Evolutionary conservation across 2,329 filamentous ascomycete species (phyloP).

Genomic region (Venturia aucupariae): DNA sequence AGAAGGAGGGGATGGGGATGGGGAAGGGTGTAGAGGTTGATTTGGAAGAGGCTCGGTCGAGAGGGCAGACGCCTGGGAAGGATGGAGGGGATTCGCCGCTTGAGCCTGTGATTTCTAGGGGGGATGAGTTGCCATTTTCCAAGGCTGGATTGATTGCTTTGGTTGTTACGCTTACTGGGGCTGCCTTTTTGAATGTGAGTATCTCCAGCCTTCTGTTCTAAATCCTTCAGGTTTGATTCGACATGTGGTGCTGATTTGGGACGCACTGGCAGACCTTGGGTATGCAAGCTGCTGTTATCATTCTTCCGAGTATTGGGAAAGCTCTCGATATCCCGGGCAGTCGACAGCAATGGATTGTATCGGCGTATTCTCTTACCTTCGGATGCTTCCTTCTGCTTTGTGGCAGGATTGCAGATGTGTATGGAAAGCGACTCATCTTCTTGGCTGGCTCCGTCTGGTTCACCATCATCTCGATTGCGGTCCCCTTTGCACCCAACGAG

Average conservation of each 20-base stretch:
- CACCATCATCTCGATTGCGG: constrained; percentile 47
- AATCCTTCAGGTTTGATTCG: no score
- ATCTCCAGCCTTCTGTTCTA: neutral
- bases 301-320: constrained; percentile 51
- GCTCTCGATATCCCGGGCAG: constrained; percentile 48
- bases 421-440: constrained; percentile 57
- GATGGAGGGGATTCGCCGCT: neutral
- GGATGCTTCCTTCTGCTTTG: constrained; percentile 60
- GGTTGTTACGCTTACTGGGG: constrained; percentile 11
- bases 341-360: constrained; percentile 57
- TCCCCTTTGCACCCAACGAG: constrained; percentile 57
- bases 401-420: constrained; percentile 59
- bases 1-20: neutral
- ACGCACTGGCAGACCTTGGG: constrained; percentile 46
- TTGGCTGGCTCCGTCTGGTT: constrained; percentile 56
- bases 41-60: constrained; percentile 6
- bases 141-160: constrained; percentile 2
- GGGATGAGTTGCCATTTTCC: constrained; percentile 3
- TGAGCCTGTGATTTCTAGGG: neutral
- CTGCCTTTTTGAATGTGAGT: constrained; percentile 25
- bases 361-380: constrained; percentile 56
- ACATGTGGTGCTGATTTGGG: neutral
- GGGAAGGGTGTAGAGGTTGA: neutral
- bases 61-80: neutral
- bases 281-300: constrained; percentile 51